Base-by-base conservation (phyloP, 163 green algal species). In the Picocystis sp. region DNA sequence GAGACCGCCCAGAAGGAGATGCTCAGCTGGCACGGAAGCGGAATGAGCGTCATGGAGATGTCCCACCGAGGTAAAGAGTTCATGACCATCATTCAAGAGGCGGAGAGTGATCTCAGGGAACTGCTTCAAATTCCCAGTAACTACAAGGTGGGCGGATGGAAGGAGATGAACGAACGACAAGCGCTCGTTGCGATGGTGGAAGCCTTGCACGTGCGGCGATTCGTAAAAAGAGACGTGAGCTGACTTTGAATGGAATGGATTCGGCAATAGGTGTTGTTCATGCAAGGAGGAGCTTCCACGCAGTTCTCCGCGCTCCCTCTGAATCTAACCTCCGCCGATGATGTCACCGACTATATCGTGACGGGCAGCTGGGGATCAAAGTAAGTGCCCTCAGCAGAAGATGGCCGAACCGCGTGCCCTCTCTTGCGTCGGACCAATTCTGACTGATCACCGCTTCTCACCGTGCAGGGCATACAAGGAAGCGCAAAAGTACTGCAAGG, bases 11-110 rank as follows among this genome's bases (percentile, higher is more conserved):
- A 95, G 70, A 60, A 52, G 10, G 91, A 97, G 19, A 65, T 95
- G 22, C 53, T 97, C n/a, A 93, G 94, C 75, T 98, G 75, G 71
- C 66, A 74, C 0, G 77, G 67, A 23, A 75, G 53, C 24, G 64
- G 83, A 57, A 92, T 93, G 78, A 87, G 71, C 62, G 86, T 99
- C 15, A 94, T 96, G 83, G 91, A 99, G 78, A 97, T 99, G 89
- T 87, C 67, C 52, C 91, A 99, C 64, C 57, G 91, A 49, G 80
- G 87, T 50, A 95, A 95, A 69, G 82, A 92, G 59, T 99, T 95
- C 68, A 80, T 83, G 22, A 66, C 53, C 53, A 94, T 99, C 55
- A 75, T 81, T 11, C 62, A 79, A 29, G 74, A 92, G 63, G 87
- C 91, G 1, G 86, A 98, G 71, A 71, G 76, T 8, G 89, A 99